phyloP scores from a whole-genome alignment of 768 basidiomycete species.

The Asterophora lycoperdoides region DNA sequence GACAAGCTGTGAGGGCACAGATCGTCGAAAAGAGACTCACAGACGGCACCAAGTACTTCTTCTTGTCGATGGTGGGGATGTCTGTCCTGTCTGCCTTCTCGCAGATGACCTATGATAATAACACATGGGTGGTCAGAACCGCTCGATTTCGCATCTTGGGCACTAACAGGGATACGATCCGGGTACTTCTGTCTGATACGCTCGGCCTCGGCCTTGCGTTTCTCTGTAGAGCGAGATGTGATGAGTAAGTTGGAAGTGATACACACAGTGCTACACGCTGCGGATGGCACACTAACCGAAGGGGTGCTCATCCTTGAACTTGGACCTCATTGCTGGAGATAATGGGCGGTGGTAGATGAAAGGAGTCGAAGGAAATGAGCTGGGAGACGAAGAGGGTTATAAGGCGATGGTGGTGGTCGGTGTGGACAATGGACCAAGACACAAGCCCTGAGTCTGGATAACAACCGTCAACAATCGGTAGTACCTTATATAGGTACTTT shows the following conservation, averaged over 20 bases:
- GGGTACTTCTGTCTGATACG: conserved; percentile 98
- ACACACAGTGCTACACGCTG: conserved; percentile 17
- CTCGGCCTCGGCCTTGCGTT: conserved; percentile 99
- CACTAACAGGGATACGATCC: conserved; percentile 92
- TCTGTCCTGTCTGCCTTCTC: conserved; percentile 99
- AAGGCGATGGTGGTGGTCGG: conserved; percentile 23
- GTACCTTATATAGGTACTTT: conserved; percentile 2
- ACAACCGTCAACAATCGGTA: conserved; percentile 21
- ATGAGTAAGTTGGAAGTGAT: conserved; percentile 36
- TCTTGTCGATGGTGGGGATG: conserved; percentile 99
- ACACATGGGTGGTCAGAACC: conserved; percentile 3
- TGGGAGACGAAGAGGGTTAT: conserved; percentile 15
- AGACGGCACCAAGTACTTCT: conserved; percentile 99
- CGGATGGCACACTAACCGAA: conserved; percentile 65
- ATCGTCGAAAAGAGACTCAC: conserved; percentile 43
- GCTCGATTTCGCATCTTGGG: conserved; percentile 3
- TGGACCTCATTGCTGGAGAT: conserved; percentile 70
- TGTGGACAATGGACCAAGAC: conserved; percentile 32
- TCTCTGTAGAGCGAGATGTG: conserved; percentile 55
- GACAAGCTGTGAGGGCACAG: neutral
- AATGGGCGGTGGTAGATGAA: conserved; percentile 4
- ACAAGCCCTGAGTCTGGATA: conserved; percentile 34
- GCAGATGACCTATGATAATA: conserved; percentile 81
- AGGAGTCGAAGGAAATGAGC: conserved; percentile 1
- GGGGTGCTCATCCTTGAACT: conserved; percentile 99